These are phyloP conservation scores for Paratinospora sagittata DNA, from an alignment of 164 flowering plant species.

Conservation along the genomic window DNA sequence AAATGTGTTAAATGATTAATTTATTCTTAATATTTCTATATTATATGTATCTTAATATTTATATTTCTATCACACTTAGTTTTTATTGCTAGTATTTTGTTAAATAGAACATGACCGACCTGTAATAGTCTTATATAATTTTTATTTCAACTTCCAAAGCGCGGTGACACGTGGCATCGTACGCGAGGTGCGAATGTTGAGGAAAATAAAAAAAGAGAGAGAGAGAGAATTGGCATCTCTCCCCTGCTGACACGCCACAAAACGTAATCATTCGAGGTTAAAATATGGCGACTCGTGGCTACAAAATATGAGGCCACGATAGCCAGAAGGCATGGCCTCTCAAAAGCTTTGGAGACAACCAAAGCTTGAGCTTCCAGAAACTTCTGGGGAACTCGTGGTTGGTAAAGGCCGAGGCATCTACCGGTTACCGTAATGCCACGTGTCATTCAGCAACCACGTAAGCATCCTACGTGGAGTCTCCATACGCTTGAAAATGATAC, in stretches of 20 bases:
- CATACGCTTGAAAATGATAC: constrained; percentile 36
- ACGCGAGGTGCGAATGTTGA: not conserved
- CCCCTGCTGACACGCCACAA: not conserved
- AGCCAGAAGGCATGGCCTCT: not conserved
- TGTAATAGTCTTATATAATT: too few relatives aligned
- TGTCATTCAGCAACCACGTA: constrained; percentile 29
- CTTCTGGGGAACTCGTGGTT: constrained; percentile 70
- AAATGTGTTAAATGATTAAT: too few relatives aligned
- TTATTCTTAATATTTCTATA: too few relatives aligned
- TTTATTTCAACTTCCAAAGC: too few relatives aligned
- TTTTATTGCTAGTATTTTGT: too few relatives aligned
- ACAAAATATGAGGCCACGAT: not conserved
- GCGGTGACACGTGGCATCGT: not conserved
- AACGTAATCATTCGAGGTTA: not conserved
- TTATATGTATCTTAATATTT: too few relatives aligned
- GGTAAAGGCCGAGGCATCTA: constrained; percentile 26
- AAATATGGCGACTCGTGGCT: constrained; percentile 7
- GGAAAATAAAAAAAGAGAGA: not conserved
- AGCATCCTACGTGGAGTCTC: constrained; percentile 60
- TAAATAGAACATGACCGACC: too few relatives aligned
- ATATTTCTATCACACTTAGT: too few relatives aligned
- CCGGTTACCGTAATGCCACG: constrained; percentile 43
- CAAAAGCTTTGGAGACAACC: not conserved
- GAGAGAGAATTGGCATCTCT: not conserved
- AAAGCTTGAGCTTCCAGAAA: constrained; percentile 52